Evolutionary conservation across 2,329 filamentous ascomycete genomes (phyloP).

Genomic region (Arthrinium puccinioides): DNA sequence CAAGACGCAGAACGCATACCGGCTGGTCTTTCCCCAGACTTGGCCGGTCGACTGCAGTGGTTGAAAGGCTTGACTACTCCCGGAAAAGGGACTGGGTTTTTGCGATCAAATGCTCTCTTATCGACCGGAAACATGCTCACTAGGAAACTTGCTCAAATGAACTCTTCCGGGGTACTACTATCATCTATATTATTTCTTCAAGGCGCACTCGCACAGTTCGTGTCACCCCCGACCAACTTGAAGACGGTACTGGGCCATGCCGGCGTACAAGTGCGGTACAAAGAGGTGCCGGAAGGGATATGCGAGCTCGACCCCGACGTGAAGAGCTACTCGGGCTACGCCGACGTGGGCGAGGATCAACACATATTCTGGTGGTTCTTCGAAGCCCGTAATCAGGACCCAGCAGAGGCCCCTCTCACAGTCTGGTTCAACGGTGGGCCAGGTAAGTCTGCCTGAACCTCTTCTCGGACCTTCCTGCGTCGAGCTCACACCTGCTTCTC

Average conservation of each 20-base stretch:
- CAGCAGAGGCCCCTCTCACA: constrained; percentile 36
- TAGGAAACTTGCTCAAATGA: no score
- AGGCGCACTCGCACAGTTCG: constrained; percentile 22
- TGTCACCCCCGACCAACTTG: constrained; percentile 18
- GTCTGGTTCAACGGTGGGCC: constrained; percentile 48
- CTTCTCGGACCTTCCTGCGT: not conserved
- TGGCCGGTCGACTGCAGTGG: no score
- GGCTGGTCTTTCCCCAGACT: no score
- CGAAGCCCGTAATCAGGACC: constrained; percentile 36
- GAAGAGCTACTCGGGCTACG: constrained; percentile 35
- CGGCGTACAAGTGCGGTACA: constrained; percentile 36
- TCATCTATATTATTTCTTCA: no score
- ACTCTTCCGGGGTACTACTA: no score
- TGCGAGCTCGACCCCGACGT: constrained; percentile 34
- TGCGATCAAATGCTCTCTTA: no score
- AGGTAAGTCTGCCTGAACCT: not conserved
- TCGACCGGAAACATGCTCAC: no score
- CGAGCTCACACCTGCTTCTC: constrained; percentile 37
- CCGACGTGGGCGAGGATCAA: constrained; percentile 29
- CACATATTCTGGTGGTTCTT: constrained; percentile 44
- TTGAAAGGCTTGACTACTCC: no score
- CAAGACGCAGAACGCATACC: no score
- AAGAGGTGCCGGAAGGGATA: constrained; percentile 36
- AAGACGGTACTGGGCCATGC: constrained; percentile 20
- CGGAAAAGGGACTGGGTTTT: no score